Conservation (phyloP, 148 eudicot species). For the Pharnaceum exiguum region DNA sequence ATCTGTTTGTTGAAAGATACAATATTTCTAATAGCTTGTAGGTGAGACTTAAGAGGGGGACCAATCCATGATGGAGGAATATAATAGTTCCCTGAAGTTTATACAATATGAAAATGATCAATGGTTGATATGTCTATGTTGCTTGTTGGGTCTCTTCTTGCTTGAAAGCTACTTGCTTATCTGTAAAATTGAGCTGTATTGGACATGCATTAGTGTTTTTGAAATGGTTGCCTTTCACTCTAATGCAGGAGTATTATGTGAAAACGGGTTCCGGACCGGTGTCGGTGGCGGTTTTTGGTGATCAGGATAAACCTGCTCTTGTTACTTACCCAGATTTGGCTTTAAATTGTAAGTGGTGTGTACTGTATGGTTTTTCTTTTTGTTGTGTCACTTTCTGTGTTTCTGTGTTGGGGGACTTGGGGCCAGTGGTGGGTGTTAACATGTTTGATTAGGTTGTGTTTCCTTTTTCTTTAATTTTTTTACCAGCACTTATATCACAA, state of each 20-base stretch:
- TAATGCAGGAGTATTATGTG: constrained; percentile 63
- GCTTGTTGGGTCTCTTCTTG: background rate
- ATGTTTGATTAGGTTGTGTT: no score
- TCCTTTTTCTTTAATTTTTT: no score
- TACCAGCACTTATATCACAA: no score
- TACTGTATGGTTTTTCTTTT: background rate
- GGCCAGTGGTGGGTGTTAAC: constrained; percentile 1
- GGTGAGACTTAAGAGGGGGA: constrained; percentile 6
- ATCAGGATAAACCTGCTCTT: constrained; percentile 84
- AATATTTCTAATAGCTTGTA: background rate
- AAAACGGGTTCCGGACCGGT: constrained; percentile 65
- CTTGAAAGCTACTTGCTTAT: background rate
- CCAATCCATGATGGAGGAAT: no score
- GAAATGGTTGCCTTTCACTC: background rate
- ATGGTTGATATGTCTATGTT: background rate
- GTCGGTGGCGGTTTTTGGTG: constrained; percentile 73
- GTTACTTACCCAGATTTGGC: constrained; percentile 90
- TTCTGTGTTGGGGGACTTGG: background rate
- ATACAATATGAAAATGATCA: background rate
- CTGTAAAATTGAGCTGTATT: background rate
- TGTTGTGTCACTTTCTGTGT: background rate
- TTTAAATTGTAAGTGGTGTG: constrained; percentile 60
- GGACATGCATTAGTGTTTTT: background rate
- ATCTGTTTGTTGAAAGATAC: background rate
- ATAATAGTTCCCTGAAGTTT: no score